These are phyloP conservation scores for Copromyces sp. DNA, from an alignment of 495 filamentous ascomycete genomes.

Conservation along the genomic window DNA sequence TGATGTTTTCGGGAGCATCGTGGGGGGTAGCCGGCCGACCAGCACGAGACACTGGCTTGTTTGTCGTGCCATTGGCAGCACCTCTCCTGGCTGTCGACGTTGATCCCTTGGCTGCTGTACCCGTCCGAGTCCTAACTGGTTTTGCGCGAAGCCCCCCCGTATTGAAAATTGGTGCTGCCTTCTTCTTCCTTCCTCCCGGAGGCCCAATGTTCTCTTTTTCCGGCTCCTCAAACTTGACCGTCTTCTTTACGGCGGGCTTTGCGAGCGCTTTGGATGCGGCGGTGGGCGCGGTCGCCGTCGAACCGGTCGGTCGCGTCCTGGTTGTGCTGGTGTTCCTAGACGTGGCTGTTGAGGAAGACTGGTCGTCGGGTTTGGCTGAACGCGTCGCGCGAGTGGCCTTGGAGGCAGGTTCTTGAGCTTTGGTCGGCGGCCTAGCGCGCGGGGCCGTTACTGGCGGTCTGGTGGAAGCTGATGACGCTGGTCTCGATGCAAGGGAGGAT, in stretches of 20 bases:
- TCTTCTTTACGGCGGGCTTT: constrained; percentile 38
- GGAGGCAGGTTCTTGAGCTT: constrained; percentile 7
- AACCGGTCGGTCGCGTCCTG: background rate
- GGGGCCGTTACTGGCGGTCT: constrained; percentile 15
- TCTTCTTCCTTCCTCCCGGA: constrained; percentile 14
- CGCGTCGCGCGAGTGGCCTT: constrained; percentile 19
- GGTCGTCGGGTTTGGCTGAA: background rate
- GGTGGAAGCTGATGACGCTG: background rate
- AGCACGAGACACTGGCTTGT: background rate
- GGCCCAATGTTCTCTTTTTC: constrained; percentile 46
- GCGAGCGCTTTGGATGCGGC: constrained; percentile 19
- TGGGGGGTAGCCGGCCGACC: background rate
- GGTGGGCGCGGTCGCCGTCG: constrained; percentile 12
- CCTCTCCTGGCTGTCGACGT: background rate
- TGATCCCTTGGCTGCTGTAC: background rate
- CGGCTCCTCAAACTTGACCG: constrained; percentile 46
- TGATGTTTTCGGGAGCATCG: constrained; percentile 12
- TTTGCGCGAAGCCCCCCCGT: constrained; percentile 33
- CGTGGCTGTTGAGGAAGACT: background rate
- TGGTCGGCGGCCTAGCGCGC: constrained; percentile 39
- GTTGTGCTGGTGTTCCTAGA: background rate
- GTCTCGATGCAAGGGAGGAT: background rate
- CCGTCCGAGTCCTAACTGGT: constrained; percentile 27
- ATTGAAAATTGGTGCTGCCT: constrained; percentile 15
- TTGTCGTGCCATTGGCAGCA: background rate